Percentiles rank a stretch among this genome's conserved stretches.
phyloP scores from a whole-genome alignment of 192 early-diverging fungal genomes.

The Rhizophagus prolifer region DNA sequence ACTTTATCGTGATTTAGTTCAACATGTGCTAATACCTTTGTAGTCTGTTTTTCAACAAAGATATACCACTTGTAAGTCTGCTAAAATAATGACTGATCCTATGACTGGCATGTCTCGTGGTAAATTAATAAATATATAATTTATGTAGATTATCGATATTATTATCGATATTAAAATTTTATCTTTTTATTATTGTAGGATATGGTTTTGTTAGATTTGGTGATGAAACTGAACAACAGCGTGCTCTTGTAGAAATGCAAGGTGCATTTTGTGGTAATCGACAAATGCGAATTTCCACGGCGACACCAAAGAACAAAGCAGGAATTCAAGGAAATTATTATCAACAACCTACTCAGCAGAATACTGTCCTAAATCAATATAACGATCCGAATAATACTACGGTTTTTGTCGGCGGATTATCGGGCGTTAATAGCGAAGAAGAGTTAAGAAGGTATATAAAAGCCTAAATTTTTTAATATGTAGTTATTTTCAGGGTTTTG shows the following conservation, averaged over 20 bases:
- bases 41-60: constrained; percentile 79
- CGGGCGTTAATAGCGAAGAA: constrained; percentile 78
- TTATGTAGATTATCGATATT: background rate
- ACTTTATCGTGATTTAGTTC: background rate
- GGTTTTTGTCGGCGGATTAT: constrained; percentile 95
- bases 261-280: constrained; percentile 79
- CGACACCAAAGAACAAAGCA: constrained; percentile 87
- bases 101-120: constrained; percentile 75
- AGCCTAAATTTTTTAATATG: background rate
- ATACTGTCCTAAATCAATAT: constrained; percentile 41
- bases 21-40: background rate
- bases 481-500: constrained; percentile 80
- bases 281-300: constrained; percentile 85
- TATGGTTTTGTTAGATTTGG: constrained; percentile 96
- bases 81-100: constrained; percentile 92
- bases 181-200: constrained; percentile 37
- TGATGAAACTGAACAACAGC: constrained; percentile 84
- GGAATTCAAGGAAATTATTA: constrained; percentile 35
- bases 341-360: constrained; percentile 40
- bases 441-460: constrained; percentile 58
- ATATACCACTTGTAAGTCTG: constrained; percentile 84
- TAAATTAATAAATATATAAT: constrained; percentile 3
- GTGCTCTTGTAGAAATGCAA: constrained; percentile 89
- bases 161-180: background rate
- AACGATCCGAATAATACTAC: constrained; percentile 93